A percentile compares a stretch with the other conserved stretches of the same genome.
These are phyloP conservation scores for Alternaria postmessia DNA, from an alignment of 2,329 filamentous ascomycete species.

Conservation along the genomic window DNA sequence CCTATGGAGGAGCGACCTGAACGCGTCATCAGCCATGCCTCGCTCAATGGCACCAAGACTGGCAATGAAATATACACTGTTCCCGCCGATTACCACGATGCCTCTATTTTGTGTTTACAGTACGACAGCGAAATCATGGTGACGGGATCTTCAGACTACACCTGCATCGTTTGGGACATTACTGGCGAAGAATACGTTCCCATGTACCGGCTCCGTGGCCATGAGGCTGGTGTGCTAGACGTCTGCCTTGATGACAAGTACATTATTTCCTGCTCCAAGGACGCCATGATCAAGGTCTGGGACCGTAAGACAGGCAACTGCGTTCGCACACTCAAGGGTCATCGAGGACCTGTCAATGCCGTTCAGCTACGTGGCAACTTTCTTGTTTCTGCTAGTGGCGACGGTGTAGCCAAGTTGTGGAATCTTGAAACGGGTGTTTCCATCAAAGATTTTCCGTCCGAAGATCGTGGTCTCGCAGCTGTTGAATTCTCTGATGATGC, in stretches of 20 bases:
- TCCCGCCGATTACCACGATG: slow-evolving; percentile 74
- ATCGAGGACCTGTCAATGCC: slow-evolving; percentile 92
- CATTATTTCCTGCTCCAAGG: slow-evolving; percentile 97
- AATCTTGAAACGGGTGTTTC: slow-evolving; percentile 88
- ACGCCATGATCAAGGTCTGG: slow-evolving; percentile 93
- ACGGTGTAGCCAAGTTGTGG: slow-evolving; percentile 94
- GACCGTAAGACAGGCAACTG: slow-evolving; percentile 80
- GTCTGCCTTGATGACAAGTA: slow-evolving; percentile 90
- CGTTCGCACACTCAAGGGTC: slow-evolving; percentile 81
- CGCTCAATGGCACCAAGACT: slow-evolving; percentile 57
- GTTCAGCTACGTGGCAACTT: slow-evolving; percentile 94
- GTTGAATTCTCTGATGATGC: slow-evolving; percentile 96
- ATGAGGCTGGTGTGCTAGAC: slow-evolving; percentile 89
- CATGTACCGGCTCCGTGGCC: slow-evolving; percentile 77
- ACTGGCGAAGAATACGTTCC: slow-evolving; percentile 71
- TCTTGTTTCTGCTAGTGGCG: slow-evolving; percentile 91
- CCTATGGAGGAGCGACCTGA: slow-evolving; percentile 52
- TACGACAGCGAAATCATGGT: slow-evolving; percentile 94
- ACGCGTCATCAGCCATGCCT: slow-evolving; percentile 55
- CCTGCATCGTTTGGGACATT: slow-evolving; percentile 90
- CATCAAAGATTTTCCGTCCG: slow-evolving; percentile 87
- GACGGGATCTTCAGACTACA: slow-evolving; percentile 91
- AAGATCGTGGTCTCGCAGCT: slow-evolving; percentile 92
- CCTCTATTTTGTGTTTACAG: slow-evolving; percentile 92
- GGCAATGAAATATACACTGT: slow-evolving; percentile 58